These are phyloP conservation scores for Bonnemaisonia californica DNA, from an alignment of 31 red algal species.

Conservation along the genomic window DNA sequence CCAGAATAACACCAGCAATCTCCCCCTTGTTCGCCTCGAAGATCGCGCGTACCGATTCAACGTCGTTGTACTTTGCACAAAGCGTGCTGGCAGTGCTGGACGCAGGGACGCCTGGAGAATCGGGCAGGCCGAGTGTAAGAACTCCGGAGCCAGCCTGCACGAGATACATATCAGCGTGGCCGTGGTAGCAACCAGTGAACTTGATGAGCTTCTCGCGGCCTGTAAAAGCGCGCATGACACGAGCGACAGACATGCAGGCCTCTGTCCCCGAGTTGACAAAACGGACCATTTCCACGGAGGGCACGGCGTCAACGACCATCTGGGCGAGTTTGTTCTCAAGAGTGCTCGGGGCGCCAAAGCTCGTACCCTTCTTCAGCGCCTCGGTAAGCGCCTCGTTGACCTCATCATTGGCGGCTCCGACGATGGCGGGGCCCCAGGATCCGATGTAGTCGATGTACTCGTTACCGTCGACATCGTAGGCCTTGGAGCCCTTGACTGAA, in stretches of 20 bases:
- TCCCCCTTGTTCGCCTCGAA: slow-evolving; percentile 86
- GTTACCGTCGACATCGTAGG: slow-evolving; percentile 99
- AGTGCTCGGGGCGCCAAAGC: slow-evolving; percentile 93
- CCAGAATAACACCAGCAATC: slow-evolving; percentile 98
- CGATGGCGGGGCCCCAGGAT: slow-evolving; percentile 97
- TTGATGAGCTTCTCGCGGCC: slow-evolving; percentile 95
- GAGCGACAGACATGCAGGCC: slow-evolving; percentile 95
- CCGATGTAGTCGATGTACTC: slow-evolving; percentile 99
- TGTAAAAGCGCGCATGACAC: slow-evolving; percentile 97
- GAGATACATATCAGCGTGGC: slow-evolving; percentile 97
- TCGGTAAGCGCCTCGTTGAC: slow-evolving; percentile 86
- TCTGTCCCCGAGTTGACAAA: slow-evolving; percentile 99
- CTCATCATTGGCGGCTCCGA: slow-evolving; percentile 94
- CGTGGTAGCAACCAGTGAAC: slow-evolving; percentile 99
- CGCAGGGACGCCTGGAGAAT: slow-evolving; percentile 93
- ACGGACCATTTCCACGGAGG: slow-evolving; percentile 95
- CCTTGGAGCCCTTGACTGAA: slow-evolving; percentile 89
- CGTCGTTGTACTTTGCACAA: slow-evolving; percentile 90
- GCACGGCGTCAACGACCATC: slow-evolving; percentile 97
- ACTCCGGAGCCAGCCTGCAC: slow-evolving; percentile 95
- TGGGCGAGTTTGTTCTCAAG: slow-evolving; percentile 93
- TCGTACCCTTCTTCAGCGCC: slow-evolving; percentile 92
- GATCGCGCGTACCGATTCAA: slow-evolving; percentile 82
- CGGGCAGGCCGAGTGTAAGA: slow-evolving; percentile 91
- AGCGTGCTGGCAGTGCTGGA: slow-evolving; percentile 86